Base-by-base conservation (phyloP, 176 grass and related monocot species). In the Saccharum officinarum region DNA sequence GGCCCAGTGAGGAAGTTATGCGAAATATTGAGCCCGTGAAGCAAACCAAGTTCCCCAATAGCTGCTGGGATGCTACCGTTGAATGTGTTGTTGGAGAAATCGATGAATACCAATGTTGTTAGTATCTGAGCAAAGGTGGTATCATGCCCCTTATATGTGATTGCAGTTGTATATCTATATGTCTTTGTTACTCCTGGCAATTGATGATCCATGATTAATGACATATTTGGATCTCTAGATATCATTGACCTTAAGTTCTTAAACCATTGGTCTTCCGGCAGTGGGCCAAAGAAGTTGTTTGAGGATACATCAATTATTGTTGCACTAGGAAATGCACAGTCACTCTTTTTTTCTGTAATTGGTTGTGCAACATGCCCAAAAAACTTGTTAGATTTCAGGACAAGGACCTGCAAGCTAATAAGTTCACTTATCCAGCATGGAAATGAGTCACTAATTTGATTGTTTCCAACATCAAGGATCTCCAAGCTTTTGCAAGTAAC, bases 31-130 rank as follows among this genome's bases (percentile, higher is more conserved):
- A 84, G 76, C 9, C 7, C 39, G 1, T 3, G 7, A 11, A 65
- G 28, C 17, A 76, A 37, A 55, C 18, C 73, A 16, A 93, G 88
- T 25, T 86, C 82, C 11, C 49, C 70, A 12, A 93, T 34, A n/a
- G 42, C 40, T 41, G 8, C 40, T 41, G 40, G 40, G 40, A 41
- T 41, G 6, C 40, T 7, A 39, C 81, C 91, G 13, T 10, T 31
- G 73, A 93, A 86, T 34, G 7, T 36, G 20, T 86, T 88, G 5
- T 63, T 13, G 30, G 36, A 76, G 34, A 88, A 22, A 15, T 50
- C 42, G 8, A 93, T 54, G 10, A 81, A 22, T 7, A 81, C 44
- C n/a, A 69, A 4, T 1, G 16, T 13, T 1, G 25, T 36, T 0
- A 69, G 5, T 4, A 69, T 81, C 30, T 69, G 6, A 8, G 0